phyloP scores from a whole-genome alignment of 371 early-diverging fungal genomes.

The Saksenaea vasiformis region DNA sequence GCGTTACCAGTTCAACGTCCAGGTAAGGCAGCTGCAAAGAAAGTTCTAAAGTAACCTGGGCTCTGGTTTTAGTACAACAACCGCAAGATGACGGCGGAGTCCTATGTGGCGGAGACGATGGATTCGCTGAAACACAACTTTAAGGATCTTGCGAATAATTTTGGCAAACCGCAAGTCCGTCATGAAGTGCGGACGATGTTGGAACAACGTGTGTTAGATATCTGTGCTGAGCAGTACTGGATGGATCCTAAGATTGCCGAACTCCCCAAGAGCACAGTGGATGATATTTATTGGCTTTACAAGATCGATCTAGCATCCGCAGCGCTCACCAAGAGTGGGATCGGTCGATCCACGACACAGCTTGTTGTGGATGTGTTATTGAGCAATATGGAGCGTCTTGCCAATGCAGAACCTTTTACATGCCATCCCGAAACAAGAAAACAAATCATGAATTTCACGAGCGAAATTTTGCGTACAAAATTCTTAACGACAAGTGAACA shows the following conservation, averaged over 20 bases:
- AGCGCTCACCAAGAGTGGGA: slow-evolving; percentile 89
- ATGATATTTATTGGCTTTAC: slow-evolving; percentile 79
- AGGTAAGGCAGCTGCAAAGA: slow-evolving; percentile 22
- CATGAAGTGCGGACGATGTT: slow-evolving; percentile 87
- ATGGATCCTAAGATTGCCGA: slow-evolving; percentile 72
- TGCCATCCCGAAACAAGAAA: slow-evolving; percentile 86
- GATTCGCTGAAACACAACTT: slow-evolving; percentile 91
- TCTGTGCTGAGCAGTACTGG: slow-evolving; percentile 94
- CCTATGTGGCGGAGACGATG: slow-evolving; percentile 93
- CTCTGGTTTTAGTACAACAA: slow-evolving; percentile 81
- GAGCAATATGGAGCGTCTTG: slow-evolving; percentile 79
- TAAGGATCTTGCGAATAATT: slow-evolving; percentile 85
- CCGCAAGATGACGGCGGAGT: slow-evolving; percentile 88
- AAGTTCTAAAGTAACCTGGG: neutral
- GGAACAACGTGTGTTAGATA: slow-evolving; percentile 86
- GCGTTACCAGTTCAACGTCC: slow-evolving; percentile 96
- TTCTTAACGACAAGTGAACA: slow-evolving; percentile 90
- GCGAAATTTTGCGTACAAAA: slow-evolving; percentile 82
- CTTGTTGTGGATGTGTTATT: slow-evolving; percentile 86
- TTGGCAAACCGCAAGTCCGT: slow-evolving; percentile 91
- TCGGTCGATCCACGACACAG: slow-evolving; percentile 91
- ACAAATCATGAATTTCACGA: slow-evolving; percentile 79
- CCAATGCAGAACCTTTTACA: slow-evolving; percentile 80
- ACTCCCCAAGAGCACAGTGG: slow-evolving; percentile 59
- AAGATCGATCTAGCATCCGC: slow-evolving; percentile 84